phyloP scores from a whole-genome alignment of 2,329 filamentous ascomycete genomes.

The Fusarium bactridioides region DNA sequence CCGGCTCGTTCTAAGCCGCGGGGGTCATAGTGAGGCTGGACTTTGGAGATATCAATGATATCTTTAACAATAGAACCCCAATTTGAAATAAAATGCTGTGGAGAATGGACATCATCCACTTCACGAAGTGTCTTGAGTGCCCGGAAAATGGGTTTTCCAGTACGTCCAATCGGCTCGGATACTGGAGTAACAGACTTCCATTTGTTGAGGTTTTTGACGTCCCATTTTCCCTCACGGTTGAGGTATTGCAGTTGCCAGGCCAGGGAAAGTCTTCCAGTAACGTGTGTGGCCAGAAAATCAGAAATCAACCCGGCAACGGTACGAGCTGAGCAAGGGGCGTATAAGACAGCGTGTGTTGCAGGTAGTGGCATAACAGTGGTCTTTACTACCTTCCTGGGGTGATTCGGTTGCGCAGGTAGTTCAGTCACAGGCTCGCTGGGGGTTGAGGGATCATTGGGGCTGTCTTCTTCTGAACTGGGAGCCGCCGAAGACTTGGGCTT shows the following conservation, averaged over 20 bases:
- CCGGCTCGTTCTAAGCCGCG: constrained; percentile 70
- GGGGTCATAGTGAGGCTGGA: constrained; percentile 88
- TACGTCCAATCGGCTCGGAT: constrained; percentile 73
- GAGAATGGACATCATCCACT: constrained; percentile 84
- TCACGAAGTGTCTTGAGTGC: constrained; percentile 94
- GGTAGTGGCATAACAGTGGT: constrained; percentile 76
- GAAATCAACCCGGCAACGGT: constrained; percentile 83
- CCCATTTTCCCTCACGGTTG: constrained; percentile 92
- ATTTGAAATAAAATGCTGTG: constrained; percentile 71
- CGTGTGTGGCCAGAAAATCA: constrained; percentile 77
- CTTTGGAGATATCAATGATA: constrained; percentile 90
- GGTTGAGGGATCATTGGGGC: constrained; percentile 56
- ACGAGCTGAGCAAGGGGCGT: constrained; percentile 77
- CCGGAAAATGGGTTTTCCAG: constrained; percentile 70
- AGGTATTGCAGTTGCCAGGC: constrained; percentile 93
- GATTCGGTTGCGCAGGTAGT: constrained; percentile 57
- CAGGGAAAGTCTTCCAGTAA: constrained; percentile 80
- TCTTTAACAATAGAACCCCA: constrained; percentile 75
- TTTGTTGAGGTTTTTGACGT: constrained; percentile 94
- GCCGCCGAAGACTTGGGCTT: constrained; percentile 30
- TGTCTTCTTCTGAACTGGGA: constrained; percentile 47
- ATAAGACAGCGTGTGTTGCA: constrained; percentile 84
- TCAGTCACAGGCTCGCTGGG: constrained; percentile 52
- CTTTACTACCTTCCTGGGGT: constrained; percentile 67
- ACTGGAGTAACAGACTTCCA: constrained; percentile 85